Base-by-base conservation (phyloP, 352 stramenopile genomes). In the Phytophthora multivora region DNA sequence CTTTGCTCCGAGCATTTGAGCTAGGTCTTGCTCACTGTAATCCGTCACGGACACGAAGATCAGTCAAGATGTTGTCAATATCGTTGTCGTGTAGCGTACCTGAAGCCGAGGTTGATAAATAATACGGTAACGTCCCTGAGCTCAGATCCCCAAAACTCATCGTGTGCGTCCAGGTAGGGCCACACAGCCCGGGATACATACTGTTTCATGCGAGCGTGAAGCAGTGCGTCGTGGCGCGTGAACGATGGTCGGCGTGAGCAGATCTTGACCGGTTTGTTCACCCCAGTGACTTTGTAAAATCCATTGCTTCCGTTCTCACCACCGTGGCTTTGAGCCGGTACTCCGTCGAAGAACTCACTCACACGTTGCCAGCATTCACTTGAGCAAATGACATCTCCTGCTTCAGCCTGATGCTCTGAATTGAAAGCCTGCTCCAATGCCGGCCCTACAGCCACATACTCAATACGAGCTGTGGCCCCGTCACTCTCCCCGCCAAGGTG, bases 61-160 rank as follows among this genome's bases (percentile, higher is more conserved):
- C 16, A 47, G 30, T 41, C 12, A 64, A 12, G 11, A 18, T 25
- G 9, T 18, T n/a, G 5, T 4, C 39, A 38, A n/a, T n/a, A 51
- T n/a, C 18, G 28, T 7, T 11, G 31, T 33, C 28, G 4, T 33
- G 28, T 12, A 35, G 21, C 59, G 35, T 89, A 89, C 66, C 85
- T 85, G 58, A 98, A 96, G 43, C 94, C 94, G 3, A 98, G 75
- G 55, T 98, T 98, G 56, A 98, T 96, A 69, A 98, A 98, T 57
- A 98, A 71, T 30, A 97, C 89, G 1, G 87, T 97, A 19, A 98
- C 89, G 16, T 96, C 89, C 8, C 93, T 77, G 13, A 98, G 59
- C 54, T 98, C 93, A 2, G 90, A 97, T 16, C 86, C 91, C 93
- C 93, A 98, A 51, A 95, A 96, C 76, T 98, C 93, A 54, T 97